These are phyloP conservation scores for Daldinia bambusicola DNA, from an alignment of 495 filamentous ascomycete genomes.

Conservation along the genomic window DNA sequence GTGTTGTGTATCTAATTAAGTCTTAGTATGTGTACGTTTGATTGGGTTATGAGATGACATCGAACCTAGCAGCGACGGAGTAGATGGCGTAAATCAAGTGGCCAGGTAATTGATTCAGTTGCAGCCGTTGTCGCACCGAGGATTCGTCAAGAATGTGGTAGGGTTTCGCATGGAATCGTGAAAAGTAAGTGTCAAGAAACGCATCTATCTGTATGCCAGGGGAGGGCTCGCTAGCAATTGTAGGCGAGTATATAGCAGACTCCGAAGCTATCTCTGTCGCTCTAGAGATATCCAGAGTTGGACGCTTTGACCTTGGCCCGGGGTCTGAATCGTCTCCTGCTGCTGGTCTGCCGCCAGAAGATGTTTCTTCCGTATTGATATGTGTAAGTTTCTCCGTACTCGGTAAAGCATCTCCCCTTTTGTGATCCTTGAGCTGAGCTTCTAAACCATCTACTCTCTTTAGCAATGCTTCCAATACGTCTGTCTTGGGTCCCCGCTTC, in stretches of 20 bases:
- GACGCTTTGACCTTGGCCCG: constrained; percentile 44
- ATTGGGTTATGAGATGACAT: constrained; percentile 22
- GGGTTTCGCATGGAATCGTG: constrained; percentile 78
- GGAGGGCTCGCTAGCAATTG: constrained; percentile 52
- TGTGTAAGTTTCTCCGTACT: constrained; percentile 46
- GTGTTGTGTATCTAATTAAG: constrained; percentile 67
- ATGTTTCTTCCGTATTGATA: constrained; percentile 19
- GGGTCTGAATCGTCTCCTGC: constrained; percentile 20
- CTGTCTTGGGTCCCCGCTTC: constrained; percentile 88
- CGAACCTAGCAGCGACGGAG: constrained; percentile 75
- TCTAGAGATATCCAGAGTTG: constrained; percentile 33
- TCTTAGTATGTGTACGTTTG: constrained; percentile 15
- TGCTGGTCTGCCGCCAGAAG: constrained; percentile 8
- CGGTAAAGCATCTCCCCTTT: constrained; percentile 59
- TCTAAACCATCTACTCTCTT: constrained; percentile 87
- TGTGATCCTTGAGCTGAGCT: constrained; percentile 76
- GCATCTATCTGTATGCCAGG: constrained; percentile 62
- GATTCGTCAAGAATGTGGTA: constrained; percentile 81
- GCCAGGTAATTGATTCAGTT: constrained; percentile 70
- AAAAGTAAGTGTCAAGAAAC: constrained; percentile 80
- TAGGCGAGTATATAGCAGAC: constrained; percentile 52
- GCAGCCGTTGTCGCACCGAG: constrained; percentile 71
- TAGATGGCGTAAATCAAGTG: constrained; percentile 76
- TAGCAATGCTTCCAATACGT: constrained; percentile 83
- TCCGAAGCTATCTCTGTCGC: constrained; percentile 44